Conservation (phyloP, 1,139 yeast species). For the Maudiozyma humilis region DNA sequence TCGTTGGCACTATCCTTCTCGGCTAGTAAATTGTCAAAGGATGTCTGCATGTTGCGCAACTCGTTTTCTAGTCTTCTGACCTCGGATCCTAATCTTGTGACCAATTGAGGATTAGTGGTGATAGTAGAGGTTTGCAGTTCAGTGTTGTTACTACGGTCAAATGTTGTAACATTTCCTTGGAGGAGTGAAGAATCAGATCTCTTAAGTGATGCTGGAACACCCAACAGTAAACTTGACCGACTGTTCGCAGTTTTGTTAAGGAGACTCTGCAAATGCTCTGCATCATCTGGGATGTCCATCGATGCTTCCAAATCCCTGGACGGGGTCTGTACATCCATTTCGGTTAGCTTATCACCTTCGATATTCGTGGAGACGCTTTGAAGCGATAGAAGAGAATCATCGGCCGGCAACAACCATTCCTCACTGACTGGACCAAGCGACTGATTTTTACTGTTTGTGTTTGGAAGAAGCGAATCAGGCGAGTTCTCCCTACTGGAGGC, state of each 20-base stretch:
- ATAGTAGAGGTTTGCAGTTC: neutral
- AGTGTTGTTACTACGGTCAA: constrained; percentile 3
- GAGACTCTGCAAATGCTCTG: constrained; percentile 17
- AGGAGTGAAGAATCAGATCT: constrained; percentile 4
- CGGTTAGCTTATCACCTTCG: neutral
- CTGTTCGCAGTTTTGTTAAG: constrained; percentile 3
- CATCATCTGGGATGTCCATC: constrained; percentile 23
- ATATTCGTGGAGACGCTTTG: neutral
- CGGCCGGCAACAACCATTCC: constrained; percentile 3
- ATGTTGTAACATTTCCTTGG: constrained; percentile 6
- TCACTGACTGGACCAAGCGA: neutral
- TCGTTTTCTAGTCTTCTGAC: constrained; percentile 78
- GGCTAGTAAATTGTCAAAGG: constrained; percentile 42
- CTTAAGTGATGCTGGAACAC: neutral
- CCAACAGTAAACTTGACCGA: constrained; percentile 1
- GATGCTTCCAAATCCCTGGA: neutral
- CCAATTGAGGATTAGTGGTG: constrained; percentile 24
- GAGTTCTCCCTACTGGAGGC: neutral
- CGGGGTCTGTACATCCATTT: neutral
- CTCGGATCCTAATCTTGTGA: constrained; percentile 39
- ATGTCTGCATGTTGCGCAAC: constrained; percentile 55
- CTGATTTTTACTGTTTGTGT: neutral
- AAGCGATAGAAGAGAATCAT: constrained; percentile 1
- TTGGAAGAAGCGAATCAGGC: neutral
- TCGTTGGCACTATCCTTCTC: constrained; percentile 63